Base-by-base conservation (phyloP, 2,329 filamentous ascomycete genomes). In the Diaporthe destruens region DNA sequence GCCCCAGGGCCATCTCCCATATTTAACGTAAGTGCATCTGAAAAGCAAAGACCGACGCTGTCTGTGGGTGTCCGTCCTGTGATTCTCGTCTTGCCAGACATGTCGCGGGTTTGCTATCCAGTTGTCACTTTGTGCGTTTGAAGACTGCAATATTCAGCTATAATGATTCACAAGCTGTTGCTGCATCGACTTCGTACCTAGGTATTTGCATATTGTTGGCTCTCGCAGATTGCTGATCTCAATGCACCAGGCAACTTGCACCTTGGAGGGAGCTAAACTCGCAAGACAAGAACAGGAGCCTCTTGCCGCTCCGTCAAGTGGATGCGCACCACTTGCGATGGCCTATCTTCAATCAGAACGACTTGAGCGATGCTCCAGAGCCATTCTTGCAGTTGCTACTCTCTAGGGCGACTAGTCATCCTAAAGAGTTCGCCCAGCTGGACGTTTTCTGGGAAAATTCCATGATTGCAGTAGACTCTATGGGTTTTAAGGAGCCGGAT, bases 1-100 rank as follows among this genome's bases (percentile, higher is more conserved):
- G 61, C 61, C 61, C 9, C n/a, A 6, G 25, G 6, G 7, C 1
- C 44, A 66, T 39, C 61, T 44, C 5, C 61, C 61, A 25, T 44
- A 66, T 66, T 20, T 66, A 53, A 9, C 8, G 47, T 66, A 20
- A 51, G 61, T 53, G 2, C 61, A 65, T 53, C 12, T 36, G 8
- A 39, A 66, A 23, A 39, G 8, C 16, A 18, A 12, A 11, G 5
- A 23, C n/a, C 14, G 32, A 6, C 20, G 16, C 2, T 44, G 20
- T 23, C 25, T 5, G 7, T 36, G 59, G 14, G 16, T 20, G 16
- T 1, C 6, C 2, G 2, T 14, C 8, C 4, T 18, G 36, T 32
- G 12, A 6, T 25, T 39, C 12, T 29, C 8, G 6, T 53, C 14
- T 20, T 25, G 8, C 14, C 42, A 36, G 34, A 11, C 7, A 12